Conservation (phyloP, 176 grass and related monocot genomes). For the Paspalum vaginatum region DNA sequence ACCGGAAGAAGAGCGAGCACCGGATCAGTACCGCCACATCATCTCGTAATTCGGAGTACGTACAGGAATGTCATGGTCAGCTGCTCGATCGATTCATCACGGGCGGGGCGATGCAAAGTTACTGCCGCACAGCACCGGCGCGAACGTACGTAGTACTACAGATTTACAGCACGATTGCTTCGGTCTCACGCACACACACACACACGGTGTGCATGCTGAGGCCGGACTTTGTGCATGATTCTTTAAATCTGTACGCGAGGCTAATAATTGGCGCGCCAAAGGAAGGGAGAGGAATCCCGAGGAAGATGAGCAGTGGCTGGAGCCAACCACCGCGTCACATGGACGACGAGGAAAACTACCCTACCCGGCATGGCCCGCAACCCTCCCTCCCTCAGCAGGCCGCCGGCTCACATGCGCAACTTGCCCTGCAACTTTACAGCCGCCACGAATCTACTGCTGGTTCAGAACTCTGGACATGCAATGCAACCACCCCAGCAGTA, state of each 20-base stretch:
- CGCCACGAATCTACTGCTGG: conserved; percentile 13
- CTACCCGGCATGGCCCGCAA: conserved; percentile 26
- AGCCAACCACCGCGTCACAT: conserved; percentile 52
- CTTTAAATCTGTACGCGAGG: conserved; percentile 29
- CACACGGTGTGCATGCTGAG: neutral
- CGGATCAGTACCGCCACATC: neutral
- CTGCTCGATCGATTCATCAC: neutral
- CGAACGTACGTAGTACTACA: neutral
- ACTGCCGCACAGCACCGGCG: neutral
- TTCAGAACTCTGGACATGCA: neutral
- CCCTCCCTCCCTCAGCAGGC: neutral
- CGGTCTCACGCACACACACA: conserved; percentile 20
- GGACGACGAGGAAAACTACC: conserved; percentile 46
- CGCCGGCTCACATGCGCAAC: conserved; percentile 39
- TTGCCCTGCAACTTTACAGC: conserved; percentile 34
- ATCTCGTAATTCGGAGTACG: neutral
- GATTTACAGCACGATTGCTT: conserved; percentile 20
- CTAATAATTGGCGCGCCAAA: conserved; percentile 45
- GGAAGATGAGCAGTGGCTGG: conserved; percentile 39
- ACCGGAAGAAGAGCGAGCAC: neutral
- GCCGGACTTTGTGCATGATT: conserved; percentile 34
- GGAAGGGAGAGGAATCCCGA: conserved; percentile 39
- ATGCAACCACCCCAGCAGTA: neutral
- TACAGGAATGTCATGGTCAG: neutral
- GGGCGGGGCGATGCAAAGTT: conserved; percentile 3